phyloP scores from a whole-genome alignment of 2,329 filamentous ascomycete species.

The Colletotrichum karsti region DNA sequence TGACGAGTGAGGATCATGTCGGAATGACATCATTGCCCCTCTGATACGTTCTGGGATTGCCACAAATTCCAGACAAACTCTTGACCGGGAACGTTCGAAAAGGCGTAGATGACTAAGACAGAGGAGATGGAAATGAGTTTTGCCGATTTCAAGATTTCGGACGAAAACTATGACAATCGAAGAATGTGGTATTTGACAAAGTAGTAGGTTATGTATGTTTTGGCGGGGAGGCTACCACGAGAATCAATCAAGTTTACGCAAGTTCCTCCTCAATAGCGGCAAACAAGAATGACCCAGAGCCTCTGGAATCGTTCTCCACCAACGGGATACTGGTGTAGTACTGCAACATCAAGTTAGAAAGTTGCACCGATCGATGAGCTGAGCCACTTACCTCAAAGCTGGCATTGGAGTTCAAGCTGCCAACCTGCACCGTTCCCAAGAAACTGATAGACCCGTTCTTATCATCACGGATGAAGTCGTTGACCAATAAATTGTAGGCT shows the following conservation, averaged over 20 bases:
- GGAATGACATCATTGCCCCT: conserved; percentile 23
- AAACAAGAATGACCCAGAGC: conserved; percentile 12
- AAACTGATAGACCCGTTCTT: conserved; percentile 57
- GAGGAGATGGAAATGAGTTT: not conserved
- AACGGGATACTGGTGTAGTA: conserved; percentile 16
- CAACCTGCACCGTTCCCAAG: conserved; percentile 61
- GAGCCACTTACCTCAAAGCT: conserved; percentile 53
- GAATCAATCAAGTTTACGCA: not conserved
- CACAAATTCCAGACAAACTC: not conserved
- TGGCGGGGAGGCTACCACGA: too few relatives aligned
- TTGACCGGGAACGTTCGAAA: not conserved
- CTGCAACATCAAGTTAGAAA: not conserved
- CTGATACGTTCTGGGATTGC: not conserved
- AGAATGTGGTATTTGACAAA: too few relatives aligned
- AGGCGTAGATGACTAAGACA: not conserved
- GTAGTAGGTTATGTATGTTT: too few relatives aligned
- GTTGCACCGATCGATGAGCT: not conserved
- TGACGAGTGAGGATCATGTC: not conserved
- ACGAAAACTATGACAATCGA: not conserved
- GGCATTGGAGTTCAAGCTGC: conserved; percentile 57
- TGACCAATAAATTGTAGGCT: conserved; percentile 44
- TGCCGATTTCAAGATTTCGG: not conserved
- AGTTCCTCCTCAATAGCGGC: conserved; percentile 15
- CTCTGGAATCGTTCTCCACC: conserved; percentile 13
- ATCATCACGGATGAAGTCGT: conserved; percentile 54